phyloP scores from a whole-genome alignment of 208 protist species.

The Trypanosoma rangeli region DNA sequence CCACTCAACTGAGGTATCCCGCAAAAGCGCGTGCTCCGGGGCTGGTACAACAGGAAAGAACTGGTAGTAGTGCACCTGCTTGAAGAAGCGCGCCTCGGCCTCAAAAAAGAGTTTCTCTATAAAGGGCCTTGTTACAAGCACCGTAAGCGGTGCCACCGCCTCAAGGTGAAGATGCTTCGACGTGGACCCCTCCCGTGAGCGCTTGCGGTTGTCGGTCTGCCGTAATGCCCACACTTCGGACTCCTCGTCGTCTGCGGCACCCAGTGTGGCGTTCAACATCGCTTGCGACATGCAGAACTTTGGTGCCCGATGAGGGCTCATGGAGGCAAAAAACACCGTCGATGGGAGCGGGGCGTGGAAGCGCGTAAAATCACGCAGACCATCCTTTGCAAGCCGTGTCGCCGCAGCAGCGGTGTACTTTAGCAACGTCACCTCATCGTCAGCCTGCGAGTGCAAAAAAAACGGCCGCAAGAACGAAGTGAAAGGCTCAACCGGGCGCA shows the following conservation, averaged over 20 bases:
- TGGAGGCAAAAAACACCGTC: slow-evolving; percentile 43
- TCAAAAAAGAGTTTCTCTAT: slow-evolving; percentile 14
- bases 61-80: slow-evolving; percentile 8
- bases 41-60: neutral
- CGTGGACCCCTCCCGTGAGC: slow-evolving; percentile 58
- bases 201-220: slow-evolving; percentile 67
- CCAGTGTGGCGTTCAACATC: slow-evolving; percentile 10
- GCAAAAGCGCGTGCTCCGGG: neutral
- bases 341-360: slow-evolving; percentile 56
- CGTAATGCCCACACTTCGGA: slow-evolving; percentile 51
- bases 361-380: slow-evolving; percentile 27
- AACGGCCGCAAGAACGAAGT: slow-evolving; percentile 45
- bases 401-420: slow-evolving; percentile 45
- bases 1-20: neutral
- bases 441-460: slow-evolving; percentile 14
- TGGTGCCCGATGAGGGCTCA: slow-evolving; percentile 27
- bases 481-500: slow-evolving; percentile 21
- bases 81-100: slow-evolving; percentile 14
- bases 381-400: slow-evolving; percentile 14
- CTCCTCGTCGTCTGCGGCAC: slow-evolving; percentile 11
- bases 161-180: slow-evolving; percentile 80
- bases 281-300: slow-evolving; percentile 31
- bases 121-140: slow-evolving; percentile 58
- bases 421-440: slow-evolving; percentile 31
- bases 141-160: slow-evolving; percentile 49